Conservation (phyloP, 768 basidiomycete species). For the Boletellus sp. region DNA sequence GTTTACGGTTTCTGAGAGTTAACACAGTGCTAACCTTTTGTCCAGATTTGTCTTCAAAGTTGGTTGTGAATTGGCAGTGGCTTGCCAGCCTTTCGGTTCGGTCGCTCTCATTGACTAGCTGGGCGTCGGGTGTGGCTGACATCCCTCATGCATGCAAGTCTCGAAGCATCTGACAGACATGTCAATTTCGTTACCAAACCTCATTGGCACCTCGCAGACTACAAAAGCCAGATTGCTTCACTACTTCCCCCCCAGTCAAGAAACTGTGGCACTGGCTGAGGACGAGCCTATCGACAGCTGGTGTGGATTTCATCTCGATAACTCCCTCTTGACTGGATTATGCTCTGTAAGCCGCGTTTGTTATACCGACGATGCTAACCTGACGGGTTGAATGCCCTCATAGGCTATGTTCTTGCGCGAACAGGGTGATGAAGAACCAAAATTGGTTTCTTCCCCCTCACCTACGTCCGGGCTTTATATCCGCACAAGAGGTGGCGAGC, state of each 20-base stretch:
- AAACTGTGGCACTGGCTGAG: slow-evolving; percentile 35
- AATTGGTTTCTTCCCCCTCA: slow-evolving; percentile 62
- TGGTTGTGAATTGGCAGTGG: slow-evolving; percentile 75
- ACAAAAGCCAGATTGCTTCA: slow-evolving; percentile 94
- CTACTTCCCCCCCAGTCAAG: slow-evolving; percentile 76
- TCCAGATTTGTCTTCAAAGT: slow-evolving; percentile 75
- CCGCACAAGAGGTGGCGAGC: slow-evolving; percentile 70
- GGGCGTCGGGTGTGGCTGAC: slow-evolving; percentile 1
- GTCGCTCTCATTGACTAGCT: background rate
- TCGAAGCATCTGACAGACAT: slow-evolving; percentile 60
- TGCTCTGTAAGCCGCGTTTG: slow-evolving; percentile 60
- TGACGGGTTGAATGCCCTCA: slow-evolving; percentile 6
- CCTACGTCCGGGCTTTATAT: slow-evolving; percentile 87
- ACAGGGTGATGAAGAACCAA: slow-evolving; percentile 37
- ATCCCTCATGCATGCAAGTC: slow-evolving; percentile 36
- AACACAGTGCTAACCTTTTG: slow-evolving; percentile 3
- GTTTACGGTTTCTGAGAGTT: slow-evolving; percentile 6
- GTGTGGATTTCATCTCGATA: slow-evolving; percentile 96
- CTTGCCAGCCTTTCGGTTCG: slow-evolving; percentile 89
- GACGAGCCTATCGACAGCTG: slow-evolving; percentile 79
- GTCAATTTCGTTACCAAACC: slow-evolving; percentile 60
- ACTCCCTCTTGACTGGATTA: slow-evolving; percentile 86
- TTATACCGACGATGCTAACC: background rate
- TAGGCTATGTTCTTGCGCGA: slow-evolving; percentile 83
- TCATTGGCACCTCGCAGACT: slow-evolving; percentile 76